Base-by-base conservation (phyloP, 108 stramenopile species). In the Stephanodiscus triporus region DNA sequence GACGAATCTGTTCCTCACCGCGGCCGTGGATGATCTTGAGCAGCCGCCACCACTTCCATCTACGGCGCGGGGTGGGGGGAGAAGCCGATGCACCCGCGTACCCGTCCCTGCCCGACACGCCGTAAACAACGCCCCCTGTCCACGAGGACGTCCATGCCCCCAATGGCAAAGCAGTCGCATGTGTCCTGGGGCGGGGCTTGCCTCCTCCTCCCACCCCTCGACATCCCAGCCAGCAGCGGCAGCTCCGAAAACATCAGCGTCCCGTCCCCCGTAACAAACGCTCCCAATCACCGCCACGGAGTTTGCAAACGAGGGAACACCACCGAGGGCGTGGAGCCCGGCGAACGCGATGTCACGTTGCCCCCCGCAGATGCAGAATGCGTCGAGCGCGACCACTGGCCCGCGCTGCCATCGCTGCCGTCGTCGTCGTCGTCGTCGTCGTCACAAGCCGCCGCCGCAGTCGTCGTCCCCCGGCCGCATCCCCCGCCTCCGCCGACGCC, bases 321-420 rank as follows among this genome's bases (percentile, higher is more conserved):
- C 22, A 75, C 67, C 38, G 85, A 54, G 11, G 84, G 36, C 11
- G 87, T n/a, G 70, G 55, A 90, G 60, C 73, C 84, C 83, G 68
- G 91, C 95, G 83, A 89, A 95, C 70, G 86, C 89, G 72, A 97
- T n/a, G n/a, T 95, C 6, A 94, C 82, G 72, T 96, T 97, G 9
- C n/a, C 97, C 97, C 6, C 97, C 97, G 67, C 93, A 94, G 22
- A 96, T 96, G 51, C 94, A 95, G 73, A 98, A 98, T 19, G 93
- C 91, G 76, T 98, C 97, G 6, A 97, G 77, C 16, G 96, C 79
- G 19, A 96, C 88, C 57, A 90, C 75, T 2, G 80, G 50, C 20
- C 66, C 61, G 8, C 24, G 38, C 19, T 49, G 49, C 17, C 36
- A 34, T 40, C 43, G 48, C 19, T 20, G 29, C 14, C 17, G 24